Base-by-base conservation (phyloP, 1,139 yeast genomes). In the Candida tetrigidarum region DNA sequence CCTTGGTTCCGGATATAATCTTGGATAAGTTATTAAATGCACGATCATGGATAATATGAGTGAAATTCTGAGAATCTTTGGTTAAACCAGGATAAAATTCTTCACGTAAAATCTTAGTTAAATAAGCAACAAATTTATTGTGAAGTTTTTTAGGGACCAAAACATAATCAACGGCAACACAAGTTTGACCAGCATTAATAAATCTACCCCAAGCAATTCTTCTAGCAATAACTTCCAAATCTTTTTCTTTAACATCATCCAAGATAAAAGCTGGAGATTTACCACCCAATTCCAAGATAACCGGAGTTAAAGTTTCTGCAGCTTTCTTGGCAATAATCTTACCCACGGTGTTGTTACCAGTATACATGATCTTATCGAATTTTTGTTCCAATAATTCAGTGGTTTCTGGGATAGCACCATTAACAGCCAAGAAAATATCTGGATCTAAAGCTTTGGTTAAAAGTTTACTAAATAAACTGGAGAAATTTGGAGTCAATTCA, bases 211-310 rank as follows among this genome's bases (percentile, higher is more conserved):
- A 88, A 4, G 80, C 75, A 14, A 88, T 67, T 64, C 97, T 78
- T 50, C 76, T 76, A 14, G 91, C 83, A n/a, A 87, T 74, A 0
- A 74, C 64, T 16, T 66, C 64, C 42, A 87, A 53, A 53, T 83
- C 76, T 29, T 57, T 57, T 43, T 70, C 78, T 7, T 55, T 53
- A 39, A 79, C 70, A 41, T 78, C 72, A 37, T 76, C 71, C 43
- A 91, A 79, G 9, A 91, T 70, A 51, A 91, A 75, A 1, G 81
- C 88, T 0, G 97, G 97, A 3, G 93, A 85, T 62, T 91, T 91
- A n/a, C 97, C 97, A 42, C 98, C 98, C 40, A 93, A 74, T 66
- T 92, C 98, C 50, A 93, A 74, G 22, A 87, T 67, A 16, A 78
- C 78, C 0, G 98, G 98, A 1, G 96, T 89, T 56, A 92, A 73